Base-by-base conservation (phyloP, 305 asterid genomes). In the Fraxinus albicans region DNA sequence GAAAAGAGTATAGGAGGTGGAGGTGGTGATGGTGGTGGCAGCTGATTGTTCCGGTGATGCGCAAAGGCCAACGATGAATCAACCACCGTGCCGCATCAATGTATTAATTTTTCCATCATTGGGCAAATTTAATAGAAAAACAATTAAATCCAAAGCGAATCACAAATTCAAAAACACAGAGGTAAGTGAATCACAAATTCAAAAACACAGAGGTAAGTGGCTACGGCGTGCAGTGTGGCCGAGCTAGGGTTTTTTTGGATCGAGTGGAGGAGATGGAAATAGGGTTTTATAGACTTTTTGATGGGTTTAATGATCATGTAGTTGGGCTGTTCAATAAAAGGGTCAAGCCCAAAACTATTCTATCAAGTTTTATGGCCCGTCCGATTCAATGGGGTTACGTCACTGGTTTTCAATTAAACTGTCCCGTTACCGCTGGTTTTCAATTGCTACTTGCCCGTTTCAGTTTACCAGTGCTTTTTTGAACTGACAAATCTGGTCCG, bases 21-120 rank as follows among this genome's bases (percentile, higher is more conserved):
- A 0, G 13, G 47, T 2, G 47, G 69, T 6, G 58, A 19, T 0
- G 19, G 58, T 3, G 19, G 19, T 4, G 87, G 86, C 21, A 79
- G 88, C 72, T n/a, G 87, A 81, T 86, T 35, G 73, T 78, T 81
- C 92, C 81, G 86, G 90, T 36, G 72, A 79, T 65, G 86, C 77
- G 67, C 47, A 73, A 87, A 88, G 86, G 88, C 86, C 84, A 81
- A 27, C 23, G 87, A 80, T 85, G 89, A 90, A 88, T 72, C 86
- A 53, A 70, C 87, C 89, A 82, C 80, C 86, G 33, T 69, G 83
- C 90, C 89, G 78, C 87, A 73, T 90, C 93, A 89, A 89, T 77
- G 78, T 47, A 25, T 79, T 10, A 23, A 47, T 0, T n/a, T 87
- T 89, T 92, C 90, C 96, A 90, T 90, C 94, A 92, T 77, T 8